Base-by-base conservation (phyloP, 305 asterid genomes). In the Nicotiana rustica region DNA sequence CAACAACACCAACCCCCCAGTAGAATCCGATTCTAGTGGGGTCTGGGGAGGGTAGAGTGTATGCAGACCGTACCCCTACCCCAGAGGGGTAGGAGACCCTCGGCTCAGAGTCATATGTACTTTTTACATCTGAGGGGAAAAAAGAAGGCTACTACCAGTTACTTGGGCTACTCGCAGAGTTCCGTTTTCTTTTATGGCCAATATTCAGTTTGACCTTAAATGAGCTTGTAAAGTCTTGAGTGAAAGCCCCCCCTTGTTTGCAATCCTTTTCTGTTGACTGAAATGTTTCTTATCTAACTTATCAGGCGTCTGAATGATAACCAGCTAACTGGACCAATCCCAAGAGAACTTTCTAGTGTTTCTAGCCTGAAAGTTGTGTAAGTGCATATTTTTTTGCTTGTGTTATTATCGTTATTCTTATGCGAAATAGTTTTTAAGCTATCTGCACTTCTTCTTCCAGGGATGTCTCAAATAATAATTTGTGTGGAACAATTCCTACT, bases 331-430 rank as follows among this genome's bases (percentile, higher is more conserved):
- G 99, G 99, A 80, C 91, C 91, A 70, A 89, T 96, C 80, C 98
- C 99, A 77, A 90, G 89, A 86, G 83, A 86, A 69, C 93, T 96
- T 80, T 77, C 93, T 76, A 76, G 78, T 64, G 82, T 92, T 81
- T 85, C 97, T 70, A 88, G 89, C 90, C 87, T 96, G 91, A 96
- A 96, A 96, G 99, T 95, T 81, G 90, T 96, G 99, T 96, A 90
- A 90, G 98, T 92, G 83, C 82, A 87, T 67, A 17, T 21, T 2
- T 52, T 33, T 21, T 77, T 82, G 29, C 73, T 33, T 64, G 65
- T 78, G 67, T 77, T 67, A 52, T 4, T 35, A 19, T 84, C 61
- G 76, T 79, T 77, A 68, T 67, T 49, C 15, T 31, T n/a, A 71
- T 13, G 61, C 10, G 4, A 47, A 49, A 57, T 47, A 55, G 10